Conservation (phyloP, 768 basidiomycete genomes). For the Lactifluus echinatus region DNA sequence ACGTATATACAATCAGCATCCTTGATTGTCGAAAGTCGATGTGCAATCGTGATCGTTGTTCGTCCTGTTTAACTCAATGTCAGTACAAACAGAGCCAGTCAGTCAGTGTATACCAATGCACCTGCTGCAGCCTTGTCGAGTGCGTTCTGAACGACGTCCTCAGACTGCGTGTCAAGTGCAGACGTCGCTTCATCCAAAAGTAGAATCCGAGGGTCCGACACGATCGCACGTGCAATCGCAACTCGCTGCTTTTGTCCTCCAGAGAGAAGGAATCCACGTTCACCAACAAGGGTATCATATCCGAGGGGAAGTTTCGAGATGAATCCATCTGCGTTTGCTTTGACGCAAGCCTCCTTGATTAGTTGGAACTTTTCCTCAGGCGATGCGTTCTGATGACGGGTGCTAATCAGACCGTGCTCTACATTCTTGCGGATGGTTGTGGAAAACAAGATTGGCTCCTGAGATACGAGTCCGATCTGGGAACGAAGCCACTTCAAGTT, state of each 20-base stretch:
- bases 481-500: conserved; percentile 43
- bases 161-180: conserved; percentile 42
- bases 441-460: conserved; percentile 43
- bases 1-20: conserved; percentile 36
- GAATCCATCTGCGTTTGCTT: conserved; percentile 46
- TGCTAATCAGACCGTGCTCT: conserved; percentile 43
- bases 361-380: conserved; percentile 36
- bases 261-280: conserved; percentile 40
- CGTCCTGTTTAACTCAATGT: conserved; percentile 16
- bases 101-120: neutral
- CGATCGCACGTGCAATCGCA: conserved; percentile 45
- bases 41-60: conserved; percentile 30
- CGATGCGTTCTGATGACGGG: conserved; percentile 32
- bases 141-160: conserved; percentile 45
- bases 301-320: conserved; percentile 40
- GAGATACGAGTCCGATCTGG: conserved; percentile 44
- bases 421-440: conserved; percentile 40
- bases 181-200: conserved; percentile 43
- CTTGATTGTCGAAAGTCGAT: conserved; percentile 31
- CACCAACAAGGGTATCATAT: conserved; percentile 44
- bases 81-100: neutral
- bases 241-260: conserved; percentile 48
- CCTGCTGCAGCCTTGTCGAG: conserved; percentile 39
- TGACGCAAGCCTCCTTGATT: conserved; percentile 40
- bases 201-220: conserved; percentile 40